These are phyloP conservation scores for Samsoniella hepiali DNA, from an alignment of 2,329 filamentous ascomycete genomes.

Conservation along the genomic window DNA sequence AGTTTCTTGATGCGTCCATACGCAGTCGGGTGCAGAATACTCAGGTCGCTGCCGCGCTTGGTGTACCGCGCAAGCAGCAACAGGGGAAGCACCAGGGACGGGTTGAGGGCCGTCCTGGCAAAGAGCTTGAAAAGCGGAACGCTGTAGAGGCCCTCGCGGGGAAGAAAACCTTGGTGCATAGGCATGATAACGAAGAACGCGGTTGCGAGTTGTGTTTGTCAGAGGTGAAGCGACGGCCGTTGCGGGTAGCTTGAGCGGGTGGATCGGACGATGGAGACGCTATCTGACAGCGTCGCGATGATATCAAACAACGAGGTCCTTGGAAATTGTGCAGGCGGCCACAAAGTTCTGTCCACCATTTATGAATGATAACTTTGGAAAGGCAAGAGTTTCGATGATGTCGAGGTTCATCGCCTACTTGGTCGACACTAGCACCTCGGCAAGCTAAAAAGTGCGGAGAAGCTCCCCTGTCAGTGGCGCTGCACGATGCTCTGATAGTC, in stretches of 20 bases:
- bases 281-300: neutral
- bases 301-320: neutral
- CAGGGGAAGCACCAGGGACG: constrained; percentile 60
- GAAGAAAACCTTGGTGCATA: constrained; percentile 50
- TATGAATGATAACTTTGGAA: neutral
- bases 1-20: constrained; percentile 45
- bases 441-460: constrained; percentile 17
- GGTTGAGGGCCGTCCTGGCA: constrained; percentile 61
- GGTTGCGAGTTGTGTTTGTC: neutral
- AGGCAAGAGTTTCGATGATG: neutral
- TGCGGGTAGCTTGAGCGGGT: neutral
- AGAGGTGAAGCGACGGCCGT: neutral
- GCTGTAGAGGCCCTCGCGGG: constrained; percentile 56
- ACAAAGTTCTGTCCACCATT: neutral
- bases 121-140: constrained; percentile 59
- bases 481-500: neutral
- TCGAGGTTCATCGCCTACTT: neutral
- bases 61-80: constrained; percentile 62
- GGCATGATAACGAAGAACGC: constrained; percentile 27
- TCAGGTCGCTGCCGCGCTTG: constrained; percentile 54
- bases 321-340: neutral
- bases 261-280: neutral
- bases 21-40: constrained; percentile 48
- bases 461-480: constrained; percentile 2
- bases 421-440: constrained; percentile 14